Base-by-base conservation (phyloP, 306 rosid genomes). In the Arachis hypogaea region DNA sequence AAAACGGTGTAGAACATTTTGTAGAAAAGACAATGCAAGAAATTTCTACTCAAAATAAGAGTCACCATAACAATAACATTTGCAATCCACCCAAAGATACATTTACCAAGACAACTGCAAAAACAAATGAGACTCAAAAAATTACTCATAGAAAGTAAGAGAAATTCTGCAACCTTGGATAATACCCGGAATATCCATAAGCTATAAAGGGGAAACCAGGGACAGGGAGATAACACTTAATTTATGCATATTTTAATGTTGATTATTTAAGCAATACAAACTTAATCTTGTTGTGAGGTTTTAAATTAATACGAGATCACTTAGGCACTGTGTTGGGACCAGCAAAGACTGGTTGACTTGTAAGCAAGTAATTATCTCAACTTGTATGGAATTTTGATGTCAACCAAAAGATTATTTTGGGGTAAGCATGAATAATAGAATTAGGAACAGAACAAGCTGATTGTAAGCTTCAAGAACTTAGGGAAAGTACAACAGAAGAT, bases 91-190 rank as follows among this genome's bases (percentile, higher is more conserved):
- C 6, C 55, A 41, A 41, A 71, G 71, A 14, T 42, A 18, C 51
- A 63, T 28, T 51, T 52, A 55, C 40, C 55, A 2, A 49, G 68
- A 59, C 11, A 67, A 67, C 56, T 50, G 18, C 72, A 47, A 28
- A 28, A 63, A 50, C 18, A 42, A 56, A 50, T 46, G 68, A 75
- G 4, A 79, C n/a, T 71, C 64, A n/a, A 7, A 70, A 51, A 22
- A 63, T 11, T 14, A 30, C 7, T 36, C 16, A 49, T 28, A 61
- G 47, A 30, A 61, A 50, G 18, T 28, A 68, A 60, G 66, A 11
- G 7, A 47, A 71, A 44, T 70, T 65, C 40, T 43, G 47, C 75
- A 62, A 44, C 29, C 7, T 77, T 30, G 43, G 72, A 54, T 77
- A 63, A 69, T 29, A 29, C 40, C 49, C n/a, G 38, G 51, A 46